Percentiles rank a stretch among this genome's conserved stretches.
These are phyloP conservation scores for Fusarium dimerum DNA, from an alignment of 2,329 filamentous ascomycete genomes.

Conservation along the genomic window DNA sequence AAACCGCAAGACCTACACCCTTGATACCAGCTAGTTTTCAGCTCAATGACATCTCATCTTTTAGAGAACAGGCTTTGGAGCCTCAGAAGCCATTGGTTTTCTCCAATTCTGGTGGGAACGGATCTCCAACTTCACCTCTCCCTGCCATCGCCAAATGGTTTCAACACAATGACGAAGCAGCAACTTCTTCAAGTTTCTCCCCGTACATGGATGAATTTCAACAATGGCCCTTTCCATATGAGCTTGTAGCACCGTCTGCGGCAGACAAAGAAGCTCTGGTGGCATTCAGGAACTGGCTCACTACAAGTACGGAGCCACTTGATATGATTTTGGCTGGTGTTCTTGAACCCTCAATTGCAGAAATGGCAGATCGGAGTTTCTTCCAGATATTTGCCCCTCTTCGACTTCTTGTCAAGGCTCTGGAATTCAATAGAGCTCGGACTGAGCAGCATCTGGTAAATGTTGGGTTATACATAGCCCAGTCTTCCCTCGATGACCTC, in stretches of 20 bases:
- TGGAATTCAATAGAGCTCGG: slow-evolving; percentile 46
- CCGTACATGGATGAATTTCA: slow-evolving; percentile 33
- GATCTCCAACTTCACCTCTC: slow-evolving; percentile 39
- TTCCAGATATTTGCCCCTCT: slow-evolving; percentile 63
- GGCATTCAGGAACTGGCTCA: slow-evolving; percentile 32
- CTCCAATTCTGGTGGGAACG: slow-evolving; percentile 41
- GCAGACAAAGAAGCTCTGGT: slow-evolving; percentile 17
- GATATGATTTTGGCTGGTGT: slow-evolving; percentile 36
- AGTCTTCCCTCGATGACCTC: slow-evolving; percentile 71
- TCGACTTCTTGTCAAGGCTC: slow-evolving; percentile 60
- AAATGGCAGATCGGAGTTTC: slow-evolving; percentile 41
- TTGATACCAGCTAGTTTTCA: slow-evolving; percentile 10
- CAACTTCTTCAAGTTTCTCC: slow-evolving; percentile 19
- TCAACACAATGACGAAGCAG: slow-evolving; percentile 4
- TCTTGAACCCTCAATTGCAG: slow-evolving; percentile 29
- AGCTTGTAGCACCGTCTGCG: slow-evolving; percentile 33
- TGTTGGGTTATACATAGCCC: slow-evolving; percentile 77
- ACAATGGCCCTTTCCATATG: slow-evolving; percentile 40
- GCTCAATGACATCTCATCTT: slow-evolving; percentile 41
- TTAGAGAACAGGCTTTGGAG: slow-evolving; percentile 54
- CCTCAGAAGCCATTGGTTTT: slow-evolving; percentile 52
- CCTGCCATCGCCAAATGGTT: slow-evolving; percentile 66
- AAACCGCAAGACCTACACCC: slow-evolving; percentile 4
- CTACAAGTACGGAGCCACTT: slow-evolving; percentile 24
- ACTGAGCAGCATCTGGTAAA: slow-evolving; percentile 19